Evolutionary conservation across 148 eudicot genomes (phyloP).

Genomic region (Arbutus unedo): DNA sequence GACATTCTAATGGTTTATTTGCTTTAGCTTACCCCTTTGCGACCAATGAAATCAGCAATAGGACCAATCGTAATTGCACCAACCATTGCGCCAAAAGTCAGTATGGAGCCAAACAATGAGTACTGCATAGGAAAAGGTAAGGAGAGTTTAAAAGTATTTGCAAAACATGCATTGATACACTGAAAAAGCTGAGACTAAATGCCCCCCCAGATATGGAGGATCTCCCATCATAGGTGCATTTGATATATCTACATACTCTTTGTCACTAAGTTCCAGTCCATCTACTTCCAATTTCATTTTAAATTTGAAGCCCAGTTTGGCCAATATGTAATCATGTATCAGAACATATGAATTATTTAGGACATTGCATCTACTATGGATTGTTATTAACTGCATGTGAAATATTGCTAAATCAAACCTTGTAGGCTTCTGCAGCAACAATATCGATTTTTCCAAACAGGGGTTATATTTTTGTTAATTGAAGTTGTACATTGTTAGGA

Average conservation of each 20-base stretch:
- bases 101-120: conserved; percentile 80
- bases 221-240: not conserved
- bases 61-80: conserved; percentile 93
- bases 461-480: not conserved
- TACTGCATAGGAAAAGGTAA: conserved; percentile 42
- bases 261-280: not conserved
- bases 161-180: not conserved
- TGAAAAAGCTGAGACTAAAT: not conserved
- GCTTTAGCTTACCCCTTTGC: conserved; percentile 73
- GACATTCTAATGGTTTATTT: not conserved
- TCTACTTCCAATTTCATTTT: not conserved
- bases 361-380: not conserved
- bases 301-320: not conserved
- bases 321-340: not conserved
- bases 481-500: not conserved
- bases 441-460: not conserved
- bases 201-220: not conserved
- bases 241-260: not conserved
- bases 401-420: not conserved
- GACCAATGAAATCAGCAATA: conserved; percentile 75
- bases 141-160: not conserved
- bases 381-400: not conserved
- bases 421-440: not conserved
- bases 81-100: conserved; percentile 91
- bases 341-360: not conserved